Conservation (phyloP, 2,329 filamentous ascomycete genomes). For the Cryphonectria parasitica region DNA sequence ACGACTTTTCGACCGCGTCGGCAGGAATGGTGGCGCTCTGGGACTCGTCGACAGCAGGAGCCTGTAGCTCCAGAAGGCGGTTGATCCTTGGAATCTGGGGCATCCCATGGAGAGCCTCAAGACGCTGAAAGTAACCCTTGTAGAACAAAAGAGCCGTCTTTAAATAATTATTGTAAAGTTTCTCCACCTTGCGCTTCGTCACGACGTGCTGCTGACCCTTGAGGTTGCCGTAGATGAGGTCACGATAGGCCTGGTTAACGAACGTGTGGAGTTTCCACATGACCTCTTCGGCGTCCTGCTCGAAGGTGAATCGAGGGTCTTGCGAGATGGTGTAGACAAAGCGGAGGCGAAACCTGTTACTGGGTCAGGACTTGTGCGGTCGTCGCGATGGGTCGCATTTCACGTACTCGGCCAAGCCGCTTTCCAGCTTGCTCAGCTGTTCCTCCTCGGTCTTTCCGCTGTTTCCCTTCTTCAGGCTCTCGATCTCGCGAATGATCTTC, state of each 20-base stretch:
- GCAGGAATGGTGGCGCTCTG: conserved; percentile 55
- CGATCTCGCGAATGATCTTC: conserved; percentile 32
- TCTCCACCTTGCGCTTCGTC: conserved; percentile 76
- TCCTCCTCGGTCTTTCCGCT: conserved; percentile 30
- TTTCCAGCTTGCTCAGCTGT: conserved; percentile 39
- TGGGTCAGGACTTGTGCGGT: conserved; percentile 25
- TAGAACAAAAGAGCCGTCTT: conserved; percentile 90
- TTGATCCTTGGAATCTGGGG: conserved; percentile 49
- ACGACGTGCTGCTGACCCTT: conserved; percentile 57
- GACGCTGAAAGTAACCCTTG: conserved; percentile 77
- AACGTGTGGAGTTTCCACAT: conserved; percentile 81
- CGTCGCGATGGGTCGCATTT: neutral
- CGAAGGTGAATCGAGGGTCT: conserved; percentile 69
- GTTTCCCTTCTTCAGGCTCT: conserved; percentile 36
- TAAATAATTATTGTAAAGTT: conserved; percentile 81
- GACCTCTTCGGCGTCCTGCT: conserved; percentile 66
- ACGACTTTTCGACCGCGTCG: conserved; percentile 70
- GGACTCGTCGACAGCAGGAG: conserved; percentile 47
- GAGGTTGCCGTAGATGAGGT: conserved; percentile 60
- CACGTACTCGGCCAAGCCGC: conserved; percentile 39
- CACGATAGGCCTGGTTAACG: conserved; percentile 79
- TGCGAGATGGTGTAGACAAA: conserved; percentile 74
- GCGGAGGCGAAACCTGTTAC: conserved; percentile 55
- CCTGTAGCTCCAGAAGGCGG: conserved; percentile 47
- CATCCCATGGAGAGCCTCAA: conserved; percentile 65